Percentiles rank a stretch among this genome's conserved stretches.
Conservation (phyloP, 2,329 filamentous ascomycete species). For the Cordyceps fumosorosea region DNA sequence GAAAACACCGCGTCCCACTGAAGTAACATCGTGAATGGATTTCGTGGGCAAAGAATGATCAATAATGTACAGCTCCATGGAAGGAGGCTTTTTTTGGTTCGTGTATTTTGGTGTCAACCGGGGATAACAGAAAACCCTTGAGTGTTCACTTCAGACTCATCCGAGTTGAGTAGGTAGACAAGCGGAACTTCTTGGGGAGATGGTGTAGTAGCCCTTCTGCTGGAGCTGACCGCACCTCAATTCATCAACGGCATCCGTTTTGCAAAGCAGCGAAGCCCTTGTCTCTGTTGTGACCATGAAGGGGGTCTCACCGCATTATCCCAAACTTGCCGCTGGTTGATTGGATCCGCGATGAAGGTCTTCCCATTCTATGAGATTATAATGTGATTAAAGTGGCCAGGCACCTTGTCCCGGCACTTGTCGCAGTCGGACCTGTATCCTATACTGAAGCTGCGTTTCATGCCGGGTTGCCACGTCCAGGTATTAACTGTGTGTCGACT, state of each 20-base stretch:
- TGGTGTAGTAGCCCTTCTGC: not conserved
- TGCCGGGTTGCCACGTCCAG: slow-evolving; percentile 55
- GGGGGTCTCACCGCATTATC: slow-evolving; percentile 22
- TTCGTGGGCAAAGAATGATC: not conserved
- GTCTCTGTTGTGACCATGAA: slow-evolving; percentile 17
- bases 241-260: not conserved
- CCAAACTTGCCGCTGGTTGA: slow-evolving; percentile 15
- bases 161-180: not conserved
- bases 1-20: not conserved
- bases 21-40: not conserved
- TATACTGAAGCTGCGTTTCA: slow-evolving; percentile 70
- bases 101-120: not conserved
- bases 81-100: not conserved
- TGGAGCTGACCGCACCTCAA: not conserved
- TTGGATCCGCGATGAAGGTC: slow-evolving; percentile 22
- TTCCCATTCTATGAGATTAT: slow-evolving; percentile 50
- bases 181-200: not conserved
- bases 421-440: slow-evolving; percentile 73
- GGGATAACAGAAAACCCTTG: not conserved
- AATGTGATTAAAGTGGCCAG: slow-evolving; percentile 77
- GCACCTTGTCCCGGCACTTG: slow-evolving; percentile 67
- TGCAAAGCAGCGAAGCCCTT: slow-evolving; percentile 7
- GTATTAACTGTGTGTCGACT: slow-evolving; percentile 54
- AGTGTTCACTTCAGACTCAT: not conserved
- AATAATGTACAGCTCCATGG: slow-evolving; percentile 6